A percentile compares a stretch with the other conserved stretches of the same genome.
Evolutionary conservation across 805 yeast species (phyloP).

Genomic region (Tetrapisispora fleetii): DNA sequence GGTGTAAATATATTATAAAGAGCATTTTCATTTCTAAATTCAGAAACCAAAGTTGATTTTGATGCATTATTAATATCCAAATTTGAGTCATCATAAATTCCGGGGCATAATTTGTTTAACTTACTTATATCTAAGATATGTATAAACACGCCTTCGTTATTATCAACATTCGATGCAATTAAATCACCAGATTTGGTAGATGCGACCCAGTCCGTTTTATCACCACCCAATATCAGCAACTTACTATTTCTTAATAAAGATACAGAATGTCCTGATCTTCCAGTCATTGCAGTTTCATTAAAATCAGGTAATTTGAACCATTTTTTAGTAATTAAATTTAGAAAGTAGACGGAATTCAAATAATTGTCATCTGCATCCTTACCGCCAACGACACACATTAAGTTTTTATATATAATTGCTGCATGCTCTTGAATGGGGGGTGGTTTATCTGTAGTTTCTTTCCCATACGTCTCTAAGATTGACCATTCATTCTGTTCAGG

Average conservation of each 20-base stretch:
- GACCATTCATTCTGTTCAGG: conserved; percentile 63
- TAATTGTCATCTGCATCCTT: conserved; percentile 64
- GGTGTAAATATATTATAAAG: neutral
- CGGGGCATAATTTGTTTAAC: conserved; percentile 31
- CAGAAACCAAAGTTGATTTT: neutral
- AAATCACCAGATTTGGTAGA: conserved; percentile 36
- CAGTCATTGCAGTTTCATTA: conserved; percentile 48
- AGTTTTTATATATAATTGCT: conserved; percentile 68
- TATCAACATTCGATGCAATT: conserved; percentile 42
- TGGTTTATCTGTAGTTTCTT: conserved; percentile 34
- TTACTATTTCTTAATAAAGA: conserved; percentile 60
- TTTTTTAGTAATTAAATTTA: conserved; percentile 59
- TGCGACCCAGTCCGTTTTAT: conserved; percentile 55
- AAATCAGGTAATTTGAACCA: conserved; percentile 57
- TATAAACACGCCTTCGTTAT: conserved; percentile 50
- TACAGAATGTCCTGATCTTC: conserved; percentile 86
- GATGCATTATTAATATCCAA: conserved; percentile 1
- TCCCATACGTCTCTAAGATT: conserved; percentile 44
- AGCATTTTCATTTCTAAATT: neutral
- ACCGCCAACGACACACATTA: conserved; percentile 84
- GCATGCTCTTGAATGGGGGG: conserved; percentile 91
- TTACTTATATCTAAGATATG: conserved; percentile 49
- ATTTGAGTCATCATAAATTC: conserved; percentile 12
- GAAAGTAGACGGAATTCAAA: conserved; percentile 54
- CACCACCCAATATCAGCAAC: conserved; percentile 89